Evolutionary conservation across 108 stramenopile genomes (phyloP).

Genomic region (Stephanodiscus minutulus): DNA sequence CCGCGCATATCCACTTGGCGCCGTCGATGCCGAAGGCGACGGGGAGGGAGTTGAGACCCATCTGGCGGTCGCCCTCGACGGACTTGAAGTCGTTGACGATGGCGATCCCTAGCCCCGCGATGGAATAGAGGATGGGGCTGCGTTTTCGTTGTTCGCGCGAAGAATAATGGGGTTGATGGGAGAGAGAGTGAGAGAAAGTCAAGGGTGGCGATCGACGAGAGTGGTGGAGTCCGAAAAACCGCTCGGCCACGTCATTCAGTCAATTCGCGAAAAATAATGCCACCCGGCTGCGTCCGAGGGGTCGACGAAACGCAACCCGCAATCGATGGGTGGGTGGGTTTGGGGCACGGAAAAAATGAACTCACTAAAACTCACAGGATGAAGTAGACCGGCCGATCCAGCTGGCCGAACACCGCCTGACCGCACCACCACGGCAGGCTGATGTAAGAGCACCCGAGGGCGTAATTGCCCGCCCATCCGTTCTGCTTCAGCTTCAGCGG

Average conservation of each 20-base stretch:
- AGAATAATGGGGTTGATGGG: not conserved
- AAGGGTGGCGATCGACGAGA: not conserved
- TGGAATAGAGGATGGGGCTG: constrained; percentile 86
- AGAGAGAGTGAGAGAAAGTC: not conserved
- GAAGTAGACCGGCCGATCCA: constrained; percentile 88
- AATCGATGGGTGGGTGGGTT: no score
- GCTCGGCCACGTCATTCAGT: no score
- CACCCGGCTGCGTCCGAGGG: not conserved
- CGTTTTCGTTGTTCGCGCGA: not conserved
- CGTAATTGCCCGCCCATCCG: constrained; percentile 96
- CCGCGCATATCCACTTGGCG: constrained; percentile 93
- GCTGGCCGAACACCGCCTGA: constrained; percentile 89
- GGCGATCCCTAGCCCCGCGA: constrained; percentile 94
- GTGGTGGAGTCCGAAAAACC: no score
- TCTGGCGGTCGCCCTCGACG: constrained; percentile 91
- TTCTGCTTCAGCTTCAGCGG: constrained; percentile 95
- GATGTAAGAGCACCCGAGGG: constrained; percentile 95
- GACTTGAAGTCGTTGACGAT: constrained; percentile 98
- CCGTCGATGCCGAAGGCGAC: constrained; percentile 95
- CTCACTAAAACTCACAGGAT: constrained; percentile 79
- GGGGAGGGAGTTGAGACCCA: constrained; percentile 93
- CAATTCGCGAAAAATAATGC: no score
- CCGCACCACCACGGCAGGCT: constrained; percentile 98
- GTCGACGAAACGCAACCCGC: not conserved
- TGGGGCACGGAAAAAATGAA: not conserved